These are phyloP conservation scores for Eimeria necatrix DNA, from an alignment of 169 alveolate genomes.

Conservation along the genomic window DNA sequence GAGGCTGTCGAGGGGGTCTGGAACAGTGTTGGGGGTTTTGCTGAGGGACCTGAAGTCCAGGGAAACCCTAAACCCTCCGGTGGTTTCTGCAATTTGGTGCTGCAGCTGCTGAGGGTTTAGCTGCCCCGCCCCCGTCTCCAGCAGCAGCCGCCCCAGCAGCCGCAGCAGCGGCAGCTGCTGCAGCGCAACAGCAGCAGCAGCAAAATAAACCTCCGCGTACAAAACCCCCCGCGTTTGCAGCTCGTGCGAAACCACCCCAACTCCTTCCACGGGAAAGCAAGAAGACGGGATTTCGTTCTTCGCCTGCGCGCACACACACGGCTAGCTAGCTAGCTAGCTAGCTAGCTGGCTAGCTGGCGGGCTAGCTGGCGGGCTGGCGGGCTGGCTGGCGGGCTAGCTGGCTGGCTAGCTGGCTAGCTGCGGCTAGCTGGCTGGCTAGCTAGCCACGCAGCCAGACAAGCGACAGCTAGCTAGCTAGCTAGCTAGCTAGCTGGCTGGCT, in stretches of 20 bases:
- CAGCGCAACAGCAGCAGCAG: not conserved
- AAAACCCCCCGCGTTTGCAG: conserved; percentile 74
- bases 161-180: conserved; percentile 51
- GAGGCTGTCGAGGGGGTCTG: conserved; percentile 40
- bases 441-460: too few species aligned
- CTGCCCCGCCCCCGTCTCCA: conserved; percentile 67
- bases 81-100: conserved; percentile 67
- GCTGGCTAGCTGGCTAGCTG: too few species aligned
- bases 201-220: conserved; percentile 42
- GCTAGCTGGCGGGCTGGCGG: too few species aligned
- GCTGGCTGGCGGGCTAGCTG: too few species aligned
- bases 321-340: too few species aligned
- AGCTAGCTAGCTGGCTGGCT: too few species aligned
- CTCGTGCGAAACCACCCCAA: conserved; percentile 33
- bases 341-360: too few species aligned
- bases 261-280: not conserved
- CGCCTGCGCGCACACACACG: not conserved
- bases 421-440: too few species aligned
- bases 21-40: not conserved
- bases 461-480: too few species aligned
- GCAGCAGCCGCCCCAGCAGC: conserved; percentile 43
- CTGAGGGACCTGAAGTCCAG: conserved; percentile 55
- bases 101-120: not conserved
- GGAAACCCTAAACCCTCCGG: conserved; percentile 67
- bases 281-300: conserved; percentile 71